Percentiles rank a stretch among this genome's conserved stretches.
These are phyloP conservation scores for Umbilicus rupestris DNA, from an alignment of 164 flowering plant species.

Conservation along the genomic window DNA sequence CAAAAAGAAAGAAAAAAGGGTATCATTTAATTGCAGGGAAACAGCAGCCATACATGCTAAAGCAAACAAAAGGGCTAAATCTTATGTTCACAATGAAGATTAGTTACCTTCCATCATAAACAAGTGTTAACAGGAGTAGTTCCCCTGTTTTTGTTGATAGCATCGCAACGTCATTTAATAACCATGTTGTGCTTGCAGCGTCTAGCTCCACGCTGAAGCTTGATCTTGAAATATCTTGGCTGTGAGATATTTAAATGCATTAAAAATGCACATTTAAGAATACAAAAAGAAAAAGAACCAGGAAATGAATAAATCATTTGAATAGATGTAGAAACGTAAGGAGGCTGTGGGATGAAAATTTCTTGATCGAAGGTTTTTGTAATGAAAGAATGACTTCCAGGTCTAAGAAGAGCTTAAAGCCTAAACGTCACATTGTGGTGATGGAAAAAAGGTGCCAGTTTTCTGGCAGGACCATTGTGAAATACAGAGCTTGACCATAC, in stretches of 20 bases:
- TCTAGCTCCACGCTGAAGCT: conserved; percentile 85
- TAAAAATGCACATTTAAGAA: not conserved
- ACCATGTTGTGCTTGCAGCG: conserved; percentile 84
- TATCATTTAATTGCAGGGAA: not conserved
- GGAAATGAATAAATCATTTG: too few relatives aligned
- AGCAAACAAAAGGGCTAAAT: not conserved
- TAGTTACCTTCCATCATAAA: conserved; percentile 85
- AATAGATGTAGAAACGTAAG: not conserved
- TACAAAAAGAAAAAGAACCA: too few relatives aligned
- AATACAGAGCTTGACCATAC: not conserved
- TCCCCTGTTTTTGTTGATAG: conserved; percentile 95
- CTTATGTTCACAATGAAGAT: not conserved
- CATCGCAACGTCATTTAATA: conserved; percentile 73
- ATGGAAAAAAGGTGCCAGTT: not conserved
- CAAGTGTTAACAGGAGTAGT: conserved; percentile 64
- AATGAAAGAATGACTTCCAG: not conserved
- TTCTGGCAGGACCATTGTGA: not conserved
- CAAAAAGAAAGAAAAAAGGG: conserved; percentile 9
- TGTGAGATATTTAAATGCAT: conserved; percentile 19
- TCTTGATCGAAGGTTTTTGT: not conserved
- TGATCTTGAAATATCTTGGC: conserved; percentile 84
- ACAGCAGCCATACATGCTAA: not conserved
- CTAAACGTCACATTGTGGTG: not conserved
- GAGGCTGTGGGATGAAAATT: not conserved
- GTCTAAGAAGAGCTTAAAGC: not conserved